Evolutionary conservation across 2,329 filamentous ascomycete genomes (phyloP).

Genomic region (Hawksworthiomyces lignivorus): DNA sequence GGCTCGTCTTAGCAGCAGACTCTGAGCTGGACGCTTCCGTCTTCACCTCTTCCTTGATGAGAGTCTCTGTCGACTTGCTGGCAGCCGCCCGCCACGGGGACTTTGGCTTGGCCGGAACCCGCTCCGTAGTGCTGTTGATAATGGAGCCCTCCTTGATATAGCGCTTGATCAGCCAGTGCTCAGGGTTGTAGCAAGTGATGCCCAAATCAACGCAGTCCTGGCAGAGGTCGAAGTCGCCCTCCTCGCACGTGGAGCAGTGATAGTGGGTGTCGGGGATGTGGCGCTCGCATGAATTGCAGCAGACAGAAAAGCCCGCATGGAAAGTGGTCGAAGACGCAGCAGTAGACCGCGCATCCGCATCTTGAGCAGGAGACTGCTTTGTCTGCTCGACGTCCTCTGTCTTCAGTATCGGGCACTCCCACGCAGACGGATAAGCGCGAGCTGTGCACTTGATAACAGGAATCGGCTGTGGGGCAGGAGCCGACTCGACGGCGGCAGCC

Average conservation of each 20-base stretch:
- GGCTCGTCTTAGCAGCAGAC: too few relatives aligned
- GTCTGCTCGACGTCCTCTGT: too few relatives aligned
- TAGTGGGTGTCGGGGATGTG: constrained; percentile 78
- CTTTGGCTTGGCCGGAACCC: constrained; percentile 55
- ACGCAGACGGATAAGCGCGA: too few relatives aligned
- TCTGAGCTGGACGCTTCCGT: not conserved
- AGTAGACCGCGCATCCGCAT: not conserved
- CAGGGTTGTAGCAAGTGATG: constrained; percentile 65
- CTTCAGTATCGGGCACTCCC: too few relatives aligned
- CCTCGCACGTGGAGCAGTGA: constrained; percentile 89
- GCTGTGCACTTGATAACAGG: not conserved
- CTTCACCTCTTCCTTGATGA: not conserved
- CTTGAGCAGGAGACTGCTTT: too few relatives aligned
- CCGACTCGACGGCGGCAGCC: not conserved
- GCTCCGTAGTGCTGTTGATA: constrained; percentile 79
- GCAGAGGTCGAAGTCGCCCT: constrained; percentile 93
- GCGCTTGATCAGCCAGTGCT: constrained; percentile 94
- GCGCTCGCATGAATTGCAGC: constrained; percentile 83
- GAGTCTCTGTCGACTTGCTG: too few relatives aligned
- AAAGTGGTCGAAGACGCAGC: not conserved
- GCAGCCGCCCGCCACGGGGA: not conserved
- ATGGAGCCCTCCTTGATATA: constrained; percentile 70
- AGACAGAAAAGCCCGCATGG: constrained; percentile 60
- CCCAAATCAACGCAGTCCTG: constrained; percentile 67
- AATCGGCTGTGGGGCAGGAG: constrained; percentile 1